Evolutionary conservation across 2,329 filamentous ascomycete species (phyloP).

Genomic region (Monosporascus sp.): DNA sequence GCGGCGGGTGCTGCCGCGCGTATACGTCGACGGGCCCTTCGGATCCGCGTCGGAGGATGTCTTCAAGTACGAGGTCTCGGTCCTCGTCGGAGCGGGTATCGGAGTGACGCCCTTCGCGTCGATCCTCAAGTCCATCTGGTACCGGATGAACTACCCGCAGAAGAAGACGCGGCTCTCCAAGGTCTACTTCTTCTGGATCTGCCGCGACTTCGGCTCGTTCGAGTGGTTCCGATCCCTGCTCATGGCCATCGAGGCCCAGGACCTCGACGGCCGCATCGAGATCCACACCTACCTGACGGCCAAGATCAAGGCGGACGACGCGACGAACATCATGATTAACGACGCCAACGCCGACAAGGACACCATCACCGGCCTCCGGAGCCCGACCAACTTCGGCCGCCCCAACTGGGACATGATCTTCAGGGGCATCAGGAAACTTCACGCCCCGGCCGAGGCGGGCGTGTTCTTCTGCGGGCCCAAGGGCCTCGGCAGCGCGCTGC

Average conservation of each 20-base stretch:
- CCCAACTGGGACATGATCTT: slow-evolving; percentile 93
- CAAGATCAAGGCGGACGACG: slow-evolving; percentile 80
- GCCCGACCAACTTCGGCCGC: slow-evolving; percentile 78
- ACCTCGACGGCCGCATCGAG: slow-evolving; percentile 77
- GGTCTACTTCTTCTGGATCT: slow-evolving; percentile 92
- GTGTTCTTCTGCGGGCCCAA: slow-evolving; percentile 87
- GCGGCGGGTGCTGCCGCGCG: slow-evolving; percentile 66
- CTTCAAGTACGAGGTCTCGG: slow-evolving; percentile 78
- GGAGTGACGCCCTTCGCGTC: slow-evolving; percentile 84
- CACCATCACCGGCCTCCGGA: slow-evolving; percentile 74
- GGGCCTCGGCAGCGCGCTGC: slow-evolving; percentile 67
- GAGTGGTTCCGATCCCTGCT: slow-evolving; percentile 86
- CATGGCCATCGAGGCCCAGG: slow-evolving; percentile 79
- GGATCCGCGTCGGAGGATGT: slow-evolving; percentile 83
- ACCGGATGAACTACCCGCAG: slow-evolving; percentile 83
- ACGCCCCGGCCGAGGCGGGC: slow-evolving; percentile 65
- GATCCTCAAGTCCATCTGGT: slow-evolving; percentile 89
- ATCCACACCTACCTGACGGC: slow-evolving; percentile 86
- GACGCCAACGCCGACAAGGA: slow-evolving; percentile 80
- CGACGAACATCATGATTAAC: slow-evolving; percentile 91
- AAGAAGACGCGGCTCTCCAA: slow-evolving; percentile 74
- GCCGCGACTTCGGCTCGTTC: slow-evolving; percentile 80
- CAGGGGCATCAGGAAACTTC: slow-evolving; percentile 73
- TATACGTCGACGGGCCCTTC: slow-evolving; percentile 82
- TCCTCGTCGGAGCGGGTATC: slow-evolving; percentile 78